Conservation (phyloP, 225 moss, liverwort and hornwort species). For the Antitrichia curtipendula region DNA sequence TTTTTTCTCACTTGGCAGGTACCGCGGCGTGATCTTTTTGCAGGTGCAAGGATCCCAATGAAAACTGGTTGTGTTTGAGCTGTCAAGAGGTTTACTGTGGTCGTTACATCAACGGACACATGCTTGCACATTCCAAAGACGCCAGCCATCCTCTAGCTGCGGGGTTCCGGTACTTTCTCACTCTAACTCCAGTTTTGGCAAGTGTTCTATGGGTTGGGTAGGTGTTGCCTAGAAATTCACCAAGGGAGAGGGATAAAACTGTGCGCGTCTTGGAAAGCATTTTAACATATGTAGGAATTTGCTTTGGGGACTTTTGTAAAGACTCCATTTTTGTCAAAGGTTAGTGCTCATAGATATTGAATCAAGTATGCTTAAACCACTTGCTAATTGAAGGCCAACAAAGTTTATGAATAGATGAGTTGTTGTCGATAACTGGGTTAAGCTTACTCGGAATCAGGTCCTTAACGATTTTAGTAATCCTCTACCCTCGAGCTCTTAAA, state of each 20-base stretch:
- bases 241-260: neutral
- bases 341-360: neutral
- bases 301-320: neutral
- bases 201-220: neutral
- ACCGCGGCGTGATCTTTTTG: neutral
- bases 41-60: conserved; percentile 40
- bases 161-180: conserved; percentile 20
- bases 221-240: neutral
- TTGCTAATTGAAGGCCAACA: neutral
- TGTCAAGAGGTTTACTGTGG: conserved; percentile 45
- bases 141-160: conserved; percentile 39
- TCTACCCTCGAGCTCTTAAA: neutral
- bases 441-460: neutral
- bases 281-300: neutral
- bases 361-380: neutral
- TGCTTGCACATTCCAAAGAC: conserved; percentile 45
- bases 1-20: neutral
- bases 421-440: neutral
- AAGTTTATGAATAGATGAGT: neutral
- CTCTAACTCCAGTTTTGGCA: neutral
- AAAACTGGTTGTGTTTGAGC: conserved; percentile 52
- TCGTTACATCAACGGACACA: conserved; percentile 51
- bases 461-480: neutral
- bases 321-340: neutral
- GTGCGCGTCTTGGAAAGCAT: neutral